Base-by-base conservation (phyloP, 108 stramenopile species). In the Discostella pseudostelligera region DNA sequence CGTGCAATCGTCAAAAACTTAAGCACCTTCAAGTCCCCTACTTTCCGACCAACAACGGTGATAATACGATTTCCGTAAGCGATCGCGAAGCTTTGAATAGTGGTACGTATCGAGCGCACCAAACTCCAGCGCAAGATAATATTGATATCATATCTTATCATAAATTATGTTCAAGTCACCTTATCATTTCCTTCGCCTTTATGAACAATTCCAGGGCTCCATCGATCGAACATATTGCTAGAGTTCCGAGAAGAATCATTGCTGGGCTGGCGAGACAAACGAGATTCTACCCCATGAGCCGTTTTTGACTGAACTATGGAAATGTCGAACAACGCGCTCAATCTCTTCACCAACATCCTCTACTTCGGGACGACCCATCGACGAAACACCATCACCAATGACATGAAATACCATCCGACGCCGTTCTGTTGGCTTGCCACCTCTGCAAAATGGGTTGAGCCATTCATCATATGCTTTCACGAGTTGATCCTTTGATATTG, bases 391-490 rank as follows among this genome's bases (percentile, higher is more conserved):
- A 10, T 87, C 85, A 7, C 89, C 85, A 67, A 90, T 89, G 13
- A 87, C 88, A 56, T 89, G 82, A 24, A 94, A 62, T 16, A 74
- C 74, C 48, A 89, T 20, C 9, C 67, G 53, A n/a, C 80, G 84
- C 9, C 84, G 67, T 37, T 74, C 72, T 13, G 59, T 61, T 22
- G 53, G 63, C 35, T 70, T 60, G 3, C 74, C 77, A 14, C 81
- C 55, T 14, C 19, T 26, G 21, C 62, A 49, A 9, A 53, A 36
- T 20, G 92, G 92, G 37, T 70, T 20, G n/a, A 94, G 60, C 84
- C 84, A 91, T 28, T 75, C 49, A 59, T 94, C 88, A 68, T 83
- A 94, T n/a, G 86, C 81, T 24, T 69, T 51, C 44, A 91, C 47
- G 17, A 85, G 49, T 39, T 81, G 47, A 14, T 80, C 80, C 59